Evolutionary conservation across 768 basidiomycete species (phyloP).

Genomic region (Mycena haematopus): DNA sequence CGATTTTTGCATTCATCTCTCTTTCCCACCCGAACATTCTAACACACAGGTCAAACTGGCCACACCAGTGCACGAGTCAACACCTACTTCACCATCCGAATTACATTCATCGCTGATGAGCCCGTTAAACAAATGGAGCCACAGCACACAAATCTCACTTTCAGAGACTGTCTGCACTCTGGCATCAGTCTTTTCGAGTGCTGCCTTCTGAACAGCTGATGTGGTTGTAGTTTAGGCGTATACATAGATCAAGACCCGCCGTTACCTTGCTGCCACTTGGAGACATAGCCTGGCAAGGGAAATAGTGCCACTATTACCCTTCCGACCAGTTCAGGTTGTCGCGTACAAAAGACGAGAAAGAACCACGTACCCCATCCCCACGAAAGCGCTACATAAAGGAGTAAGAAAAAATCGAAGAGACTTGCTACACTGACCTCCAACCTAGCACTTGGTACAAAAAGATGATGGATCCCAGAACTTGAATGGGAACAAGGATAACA

Average conservation of each 20-base stretch:
- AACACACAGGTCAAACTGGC: neutral
- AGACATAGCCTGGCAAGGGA: slow-evolving; percentile 64
- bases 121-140: neutral
- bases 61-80: neutral
- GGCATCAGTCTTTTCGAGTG: slow-evolving; percentile 64
- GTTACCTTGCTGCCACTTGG: slow-evolving; percentile 48
- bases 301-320: slow-evolving; percentile 40
- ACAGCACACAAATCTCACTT: slow-evolving; percentile 43
- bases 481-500: slow-evolving; percentile 42
- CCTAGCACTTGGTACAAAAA: slow-evolving; percentile 56
- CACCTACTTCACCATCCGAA: slow-evolving; percentile 66
- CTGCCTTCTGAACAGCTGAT: slow-evolving; percentile 45
- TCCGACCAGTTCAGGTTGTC: no score
- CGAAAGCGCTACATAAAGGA: slow-evolving; percentile 50
- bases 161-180: slow-evolving; percentile 69
- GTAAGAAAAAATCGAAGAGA: neutral
- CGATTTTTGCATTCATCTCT: slow-evolving; percentile 58
- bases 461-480: slow-evolving; percentile 42
- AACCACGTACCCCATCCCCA: slow-evolving; percentile 50
- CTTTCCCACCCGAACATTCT: slow-evolving; percentile 70
- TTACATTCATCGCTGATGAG: slow-evolving; percentile 50
- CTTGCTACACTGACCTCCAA: slow-evolving; percentile 53
- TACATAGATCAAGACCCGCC: no score
- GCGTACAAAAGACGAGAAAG: no score
- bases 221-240: neutral